A percentile compares a stretch with the other conserved stretches of the same genome.
These are phyloP conservation scores for Flammula alnicola DNA, from an alignment of 1,284 basidiomycete genomes.

Conservation along the genomic window DNA sequence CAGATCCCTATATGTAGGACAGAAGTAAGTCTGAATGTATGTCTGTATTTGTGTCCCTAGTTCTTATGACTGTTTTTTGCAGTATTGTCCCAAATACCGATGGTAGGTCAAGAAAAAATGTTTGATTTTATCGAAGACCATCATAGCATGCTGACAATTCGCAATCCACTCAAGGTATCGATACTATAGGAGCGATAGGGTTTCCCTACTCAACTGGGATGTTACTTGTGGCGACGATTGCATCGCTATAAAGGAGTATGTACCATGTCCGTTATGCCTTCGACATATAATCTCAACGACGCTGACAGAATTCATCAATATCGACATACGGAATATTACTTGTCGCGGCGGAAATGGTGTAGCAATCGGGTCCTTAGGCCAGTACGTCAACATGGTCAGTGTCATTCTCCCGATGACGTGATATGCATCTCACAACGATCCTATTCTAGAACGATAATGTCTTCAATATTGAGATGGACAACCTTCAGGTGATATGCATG, in stretches of 20 bases:
- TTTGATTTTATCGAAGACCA: background rate
- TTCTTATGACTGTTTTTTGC: constrained; percentile 6
- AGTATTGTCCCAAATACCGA: constrained; percentile 71
- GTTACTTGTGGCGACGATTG: constrained; percentile 70
- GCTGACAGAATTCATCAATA: constrained; percentile 60
- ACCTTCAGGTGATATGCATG: constrained; percentile 44
- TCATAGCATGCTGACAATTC: background rate
- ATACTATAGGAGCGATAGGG: constrained; percentile 62
- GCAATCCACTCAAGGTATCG: constrained; percentile 45
- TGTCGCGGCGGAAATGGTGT: constrained; percentile 70
- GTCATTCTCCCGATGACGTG: background rate
- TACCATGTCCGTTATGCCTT: constrained; percentile 4
- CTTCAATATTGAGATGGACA: constrained; percentile 56
- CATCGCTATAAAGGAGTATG: constrained; percentile 67
- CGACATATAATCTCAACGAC: background rate
- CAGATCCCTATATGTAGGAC: constrained; percentile 49
- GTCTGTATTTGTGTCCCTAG: background rate
- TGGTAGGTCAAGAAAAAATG: constrained; percentile 42
- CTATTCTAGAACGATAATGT: constrained; percentile 54
- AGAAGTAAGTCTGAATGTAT: constrained; percentile 47
- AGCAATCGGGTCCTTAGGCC: constrained; percentile 66
- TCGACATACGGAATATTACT: constrained; percentile 53
- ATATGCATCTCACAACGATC: background rate
- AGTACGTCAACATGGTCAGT: constrained; percentile 58
- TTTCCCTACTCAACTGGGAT: constrained; percentile 60